Conservation (phyloP, 768 basidiomycete genomes). For the Stropharia rugosoannulata region DNA sequence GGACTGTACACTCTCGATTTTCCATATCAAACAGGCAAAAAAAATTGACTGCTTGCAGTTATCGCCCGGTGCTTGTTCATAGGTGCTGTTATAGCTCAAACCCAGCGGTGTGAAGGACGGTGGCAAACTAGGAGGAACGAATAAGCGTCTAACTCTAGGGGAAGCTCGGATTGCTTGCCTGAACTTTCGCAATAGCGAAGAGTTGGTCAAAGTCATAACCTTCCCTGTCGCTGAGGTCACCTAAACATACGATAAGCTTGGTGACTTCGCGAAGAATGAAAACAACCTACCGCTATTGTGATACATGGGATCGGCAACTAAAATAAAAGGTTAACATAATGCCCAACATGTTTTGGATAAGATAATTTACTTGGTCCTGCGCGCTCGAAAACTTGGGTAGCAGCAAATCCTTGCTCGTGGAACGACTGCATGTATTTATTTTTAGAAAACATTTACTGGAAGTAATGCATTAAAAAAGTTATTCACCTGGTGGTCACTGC, state of each 20-base stretch:
- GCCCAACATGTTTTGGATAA: not conserved
- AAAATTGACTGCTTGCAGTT: not conserved
- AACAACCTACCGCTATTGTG: conserved; percentile 69
- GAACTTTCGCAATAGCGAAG: conserved; percentile 82
- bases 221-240: conserved; percentile 75
- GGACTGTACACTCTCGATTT: not conserved
- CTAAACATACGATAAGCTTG: conserved; percentile 27
- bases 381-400: conserved; percentile 87
- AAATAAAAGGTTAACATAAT: conserved; percentile 1
- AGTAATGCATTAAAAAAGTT: not conserved
- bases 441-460: not conserved
- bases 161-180: conserved; percentile 45
- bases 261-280: not conserved
- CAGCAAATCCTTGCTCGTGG: conserved; percentile 79
- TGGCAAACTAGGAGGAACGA: conserved; percentile 51
- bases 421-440: conserved; percentile 53
- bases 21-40: not conserved
- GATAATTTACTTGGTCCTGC: conserved; percentile 63
- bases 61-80: no score
- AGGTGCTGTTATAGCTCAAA: conserved; percentile 37
- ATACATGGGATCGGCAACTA: conserved; percentile 88
- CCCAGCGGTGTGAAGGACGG: conserved; percentile 68
- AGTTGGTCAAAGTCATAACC: conserved; percentile 87
- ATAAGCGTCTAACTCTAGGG: not conserved
- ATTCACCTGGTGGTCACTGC: conserved; percentile 84